A percentile compares a stretch with the other conserved stretches of the same genome.
Conservation (phyloP, 495 filamentous ascomycete species). For the Talaromyces ruber region DNA sequence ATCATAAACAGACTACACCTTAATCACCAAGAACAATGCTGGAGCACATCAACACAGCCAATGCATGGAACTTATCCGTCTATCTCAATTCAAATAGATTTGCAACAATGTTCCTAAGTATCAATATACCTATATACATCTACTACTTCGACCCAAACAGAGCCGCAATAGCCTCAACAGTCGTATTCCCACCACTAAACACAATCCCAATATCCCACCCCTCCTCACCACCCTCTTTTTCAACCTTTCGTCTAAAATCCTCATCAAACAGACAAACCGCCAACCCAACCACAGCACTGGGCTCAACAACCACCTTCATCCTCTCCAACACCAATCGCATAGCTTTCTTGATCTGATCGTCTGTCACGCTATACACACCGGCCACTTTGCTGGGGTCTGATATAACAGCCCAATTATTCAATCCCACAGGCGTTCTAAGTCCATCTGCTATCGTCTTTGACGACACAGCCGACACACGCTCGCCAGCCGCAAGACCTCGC, state of each 20-base stretch:
- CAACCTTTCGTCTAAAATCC: conserved; percentile 64
- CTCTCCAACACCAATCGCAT: conserved; percentile 76
- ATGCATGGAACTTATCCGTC: no score
- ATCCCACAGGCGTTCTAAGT: conserved; percentile 73
- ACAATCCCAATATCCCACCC: conserved; percentile 87
- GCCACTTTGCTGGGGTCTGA: conserved; percentile 59
- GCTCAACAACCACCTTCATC: conserved; percentile 89
- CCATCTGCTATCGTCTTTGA: conserved; percentile 87
- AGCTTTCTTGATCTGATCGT: conserved; percentile 73
- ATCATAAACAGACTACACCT: no score
- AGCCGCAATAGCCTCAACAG: conserved; percentile 56
- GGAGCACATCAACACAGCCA: no score
- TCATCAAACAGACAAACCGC: conserved; percentile 80
- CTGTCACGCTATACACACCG: conserved; percentile 69
- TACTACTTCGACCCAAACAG: background rate
- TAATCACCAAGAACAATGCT: no score
- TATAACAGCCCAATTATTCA: conserved; percentile 73
- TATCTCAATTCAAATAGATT: no score
- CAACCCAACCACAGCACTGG: conserved; percentile 76
- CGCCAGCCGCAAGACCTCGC: conserved; percentile 52
- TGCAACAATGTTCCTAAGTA: background rate
- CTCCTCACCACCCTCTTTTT: conserved; percentile 58
- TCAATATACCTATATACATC: background rate
- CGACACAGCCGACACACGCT: conserved; percentile 56
- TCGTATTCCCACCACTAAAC: conserved; percentile 87